Conservation (phyloP, 2,329 filamentous ascomycete genomes). For the Apiospora phragmitis region DNA sequence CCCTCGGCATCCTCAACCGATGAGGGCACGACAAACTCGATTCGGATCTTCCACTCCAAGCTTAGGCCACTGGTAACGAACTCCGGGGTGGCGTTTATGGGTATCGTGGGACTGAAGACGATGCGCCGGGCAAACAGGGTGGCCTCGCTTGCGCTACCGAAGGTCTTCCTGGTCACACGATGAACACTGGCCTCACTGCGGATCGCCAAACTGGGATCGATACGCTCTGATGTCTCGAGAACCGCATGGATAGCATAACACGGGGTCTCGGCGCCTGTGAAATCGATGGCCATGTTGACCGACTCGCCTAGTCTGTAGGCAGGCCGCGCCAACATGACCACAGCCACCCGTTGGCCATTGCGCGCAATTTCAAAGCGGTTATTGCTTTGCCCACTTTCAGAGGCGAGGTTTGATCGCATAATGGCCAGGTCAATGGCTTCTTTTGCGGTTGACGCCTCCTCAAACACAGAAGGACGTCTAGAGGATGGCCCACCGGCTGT, state of each 20-base stretch:
- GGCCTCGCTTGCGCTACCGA: conserved; percentile 78
- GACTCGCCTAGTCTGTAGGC: conserved; percentile 88
- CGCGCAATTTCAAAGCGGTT: conserved; percentile 95
- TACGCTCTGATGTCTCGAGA: conserved; percentile 83
- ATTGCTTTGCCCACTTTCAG: conserved; percentile 71
- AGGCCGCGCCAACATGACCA: conserved; percentile 84
- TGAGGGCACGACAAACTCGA: conserved; percentile 87
- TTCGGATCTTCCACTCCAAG: conserved; percentile 82
- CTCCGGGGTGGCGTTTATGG: conserved; percentile 80
- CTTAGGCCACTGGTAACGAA: conserved; percentile 89
- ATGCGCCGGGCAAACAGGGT: conserved; percentile 78
- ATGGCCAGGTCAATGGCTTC: conserved; percentile 92
- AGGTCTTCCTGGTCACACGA: conserved; percentile 79
- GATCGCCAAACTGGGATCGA: conserved; percentile 78
- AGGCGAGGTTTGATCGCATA: conserved; percentile 71
- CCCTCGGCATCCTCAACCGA: conserved; percentile 16
- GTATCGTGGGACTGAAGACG: conserved; percentile 82
- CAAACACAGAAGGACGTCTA: conserved; percentile 54
- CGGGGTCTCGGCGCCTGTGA: conserved; percentile 72
- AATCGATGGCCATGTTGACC: conserved; percentile 82
- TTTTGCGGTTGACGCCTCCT: conserved; percentile 66
- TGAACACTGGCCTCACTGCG: conserved; percentile 84
- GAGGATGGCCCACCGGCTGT: conserved; percentile 59
- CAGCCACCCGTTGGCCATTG: conserved; percentile 86
- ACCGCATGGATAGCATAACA: conserved; percentile 85